Evolutionary conservation across 2,329 filamentous ascomycete genomes (phyloP).

Genomic region (Botrytis squamosa): DNA sequence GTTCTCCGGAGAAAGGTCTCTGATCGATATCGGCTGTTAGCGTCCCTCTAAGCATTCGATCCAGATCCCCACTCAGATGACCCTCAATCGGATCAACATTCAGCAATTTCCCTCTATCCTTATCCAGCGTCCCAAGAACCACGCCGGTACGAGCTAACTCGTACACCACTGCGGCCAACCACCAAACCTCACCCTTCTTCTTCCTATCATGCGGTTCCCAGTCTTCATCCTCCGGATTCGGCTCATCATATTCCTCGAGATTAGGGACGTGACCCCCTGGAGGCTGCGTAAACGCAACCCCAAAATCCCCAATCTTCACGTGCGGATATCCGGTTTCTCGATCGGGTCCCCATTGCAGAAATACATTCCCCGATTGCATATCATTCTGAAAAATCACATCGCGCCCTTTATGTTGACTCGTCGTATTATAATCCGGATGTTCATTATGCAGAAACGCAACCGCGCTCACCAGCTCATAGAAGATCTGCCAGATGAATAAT

Average conservation of each 20-base stretch:
- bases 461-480: not conserved
- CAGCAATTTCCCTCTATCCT: no score
- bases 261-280: not conserved
- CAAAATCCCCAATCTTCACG: constrained; percentile 16
- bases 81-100: not conserved
- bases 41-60: not conserved
- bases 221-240: accelerated
- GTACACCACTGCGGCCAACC: not conserved
- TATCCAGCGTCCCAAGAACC: not conserved
- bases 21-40: not conserved
- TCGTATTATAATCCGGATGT: constrained; percentile 10
- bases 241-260: not conserved
- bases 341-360: constrained; percentile 1
- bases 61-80: not conserved
- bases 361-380: not conserved
- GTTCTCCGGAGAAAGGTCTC: not conserved
- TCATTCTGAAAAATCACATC: not conserved
- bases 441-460: constrained; percentile 17
- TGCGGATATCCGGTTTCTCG: not conserved
- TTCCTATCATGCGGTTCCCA: not conserved
- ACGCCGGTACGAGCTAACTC: not conserved
- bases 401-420: not conserved
- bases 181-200: not conserved
- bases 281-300: not conserved
- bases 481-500: not conserved